These are phyloP conservation scores for Brachypodium distachyon DNA, from an alignment of 202 grass and related monocot genomes.

Conservation along the genomic window DNA sequence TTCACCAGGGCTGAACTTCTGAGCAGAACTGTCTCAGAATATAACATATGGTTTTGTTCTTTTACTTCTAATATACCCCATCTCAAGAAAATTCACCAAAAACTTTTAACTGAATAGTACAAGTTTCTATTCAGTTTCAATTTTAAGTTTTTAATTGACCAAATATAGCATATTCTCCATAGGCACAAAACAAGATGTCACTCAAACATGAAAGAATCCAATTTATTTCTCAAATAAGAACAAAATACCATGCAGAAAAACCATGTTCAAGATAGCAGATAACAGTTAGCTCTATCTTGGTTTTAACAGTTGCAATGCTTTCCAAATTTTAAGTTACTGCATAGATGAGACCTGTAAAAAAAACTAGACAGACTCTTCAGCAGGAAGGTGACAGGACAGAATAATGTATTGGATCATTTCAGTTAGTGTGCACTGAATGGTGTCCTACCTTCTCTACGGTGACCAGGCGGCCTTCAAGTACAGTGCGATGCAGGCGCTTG, in stretches of 20 bases:
- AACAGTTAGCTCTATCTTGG: background rate
- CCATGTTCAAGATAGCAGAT: background rate
- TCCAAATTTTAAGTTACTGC: background rate
- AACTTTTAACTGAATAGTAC: constrained; percentile 2
- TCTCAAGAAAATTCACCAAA: background rate
- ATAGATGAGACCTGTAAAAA: background rate
- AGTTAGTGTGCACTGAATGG: background rate
- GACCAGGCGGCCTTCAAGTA: constrained; percentile 72
- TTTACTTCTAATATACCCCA: too few relatives aligned
- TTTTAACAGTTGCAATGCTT: background rate
- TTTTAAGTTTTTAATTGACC: constrained; percentile 12
- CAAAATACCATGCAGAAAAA: background rate
- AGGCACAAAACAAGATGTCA: background rate
- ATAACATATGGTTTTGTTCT: too few relatives aligned
- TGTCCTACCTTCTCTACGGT: constrained; percentile 63
- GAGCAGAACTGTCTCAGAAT: background rate
- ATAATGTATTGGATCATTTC: background rate
- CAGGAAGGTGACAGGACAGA: background rate
- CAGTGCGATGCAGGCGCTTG: constrained; percentile 71
- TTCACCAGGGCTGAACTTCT: constrained; percentile 11
- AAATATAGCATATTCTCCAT: background rate
- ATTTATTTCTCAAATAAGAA: background rate
- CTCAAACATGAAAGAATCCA: background rate
- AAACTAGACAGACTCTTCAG: background rate
- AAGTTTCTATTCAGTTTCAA: too few relatives aligned